These are phyloP conservation scores for Pleurotus citrinopileatus DNA, from an alignment of 768 basidiomycete species.

Conservation along the genomic window DNA sequence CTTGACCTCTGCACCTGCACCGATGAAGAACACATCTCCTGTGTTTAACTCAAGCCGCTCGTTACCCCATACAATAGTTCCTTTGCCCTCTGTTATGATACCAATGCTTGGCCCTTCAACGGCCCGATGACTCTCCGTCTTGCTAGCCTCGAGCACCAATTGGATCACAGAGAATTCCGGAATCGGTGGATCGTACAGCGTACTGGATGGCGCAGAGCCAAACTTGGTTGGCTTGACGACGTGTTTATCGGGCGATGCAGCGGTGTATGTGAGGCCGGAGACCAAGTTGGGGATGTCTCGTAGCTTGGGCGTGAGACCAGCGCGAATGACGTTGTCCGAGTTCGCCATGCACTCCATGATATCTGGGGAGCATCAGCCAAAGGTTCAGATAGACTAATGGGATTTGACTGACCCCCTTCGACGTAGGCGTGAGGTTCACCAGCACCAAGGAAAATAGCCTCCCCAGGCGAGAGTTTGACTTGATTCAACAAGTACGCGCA, in stretches of 20 bases:
- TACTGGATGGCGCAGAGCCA: slow-evolving; percentile 24
- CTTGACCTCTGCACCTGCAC: slow-evolving; percentile 59
- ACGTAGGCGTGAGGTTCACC: slow-evolving; percentile 98
- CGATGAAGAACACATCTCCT: slow-evolving; percentile 84
- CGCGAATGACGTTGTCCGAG: slow-evolving; percentile 98
- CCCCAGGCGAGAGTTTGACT: slow-evolving; percentile 71
- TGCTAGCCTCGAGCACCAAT: slow-evolving; percentile 42
- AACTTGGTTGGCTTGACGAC: slow-evolving; percentile 61
- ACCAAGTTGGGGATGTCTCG: slow-evolving; percentile 92
- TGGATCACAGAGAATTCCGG: slow-evolving; percentile 89
- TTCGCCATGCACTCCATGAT: slow-evolving; percentile 99
- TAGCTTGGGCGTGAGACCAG: slow-evolving; percentile 94
- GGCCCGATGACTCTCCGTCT: slow-evolving; percentile 51
- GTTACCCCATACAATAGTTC: slow-evolving; percentile 49
- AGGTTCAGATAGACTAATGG: not conserved
- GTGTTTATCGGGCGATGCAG: slow-evolving; percentile 68
- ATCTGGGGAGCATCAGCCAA: slow-evolving; percentile 43
- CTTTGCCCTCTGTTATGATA: slow-evolving; percentile 72
- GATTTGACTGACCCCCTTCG: slow-evolving; percentile 66
- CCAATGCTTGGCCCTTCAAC: slow-evolving; percentile 84
- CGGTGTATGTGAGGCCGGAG: slow-evolving; percentile 79
- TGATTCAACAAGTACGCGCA: slow-evolving; percentile 90
- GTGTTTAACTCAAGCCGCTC: slow-evolving; percentile 38
- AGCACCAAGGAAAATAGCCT: slow-evolving; percentile 93
- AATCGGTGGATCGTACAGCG: slow-evolving; percentile 88